Conservation (phyloP, 169 alveolate species). For the Eimeria acervulina region DNA sequence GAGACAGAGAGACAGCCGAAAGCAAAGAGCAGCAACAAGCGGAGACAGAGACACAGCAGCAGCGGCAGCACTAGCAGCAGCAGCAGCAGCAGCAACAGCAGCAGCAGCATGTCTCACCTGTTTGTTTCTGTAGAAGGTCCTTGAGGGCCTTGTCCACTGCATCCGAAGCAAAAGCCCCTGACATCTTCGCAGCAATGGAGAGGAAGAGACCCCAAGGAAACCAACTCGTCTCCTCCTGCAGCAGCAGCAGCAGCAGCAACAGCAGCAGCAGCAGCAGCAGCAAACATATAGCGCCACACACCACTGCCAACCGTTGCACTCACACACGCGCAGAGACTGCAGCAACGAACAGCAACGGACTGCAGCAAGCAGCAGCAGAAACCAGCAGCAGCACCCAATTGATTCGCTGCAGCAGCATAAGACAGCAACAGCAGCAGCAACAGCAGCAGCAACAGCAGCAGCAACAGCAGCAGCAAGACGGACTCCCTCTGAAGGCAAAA, state of each 20-base stretch:
- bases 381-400: background rate
- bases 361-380: background rate
- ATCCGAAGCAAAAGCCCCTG: slow-evolving; percentile 16
- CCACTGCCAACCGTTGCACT: background rate
- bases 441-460: background rate
- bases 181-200: background rate
- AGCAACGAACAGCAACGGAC: background rate
- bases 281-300: background rate
- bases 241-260: background rate
- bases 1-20: background rate
- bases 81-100: slow-evolving; percentile 44
- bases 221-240: slow-evolving; percentile 64
- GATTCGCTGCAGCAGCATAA: slow-evolving; percentile 11
- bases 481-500: slow-evolving; percentile 21
- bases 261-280: background rate
- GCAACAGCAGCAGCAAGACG: slow-evolving; percentile 43
- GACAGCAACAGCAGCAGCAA: slow-evolving; percentile 25
- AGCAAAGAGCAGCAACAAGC: background rate
- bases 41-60: background rate
- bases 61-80: slow-evolving; percentile 7
- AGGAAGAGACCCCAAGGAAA: slow-evolving; percentile 48
- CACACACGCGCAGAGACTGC: background rate
- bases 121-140: background rate
- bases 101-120: slow-evolving; percentile 26
- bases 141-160: background rate